A percentile compares a stretch with the other conserved stretches of the same genome.
These are phyloP conservation scores for Botrytis fragariae DNA, from an alignment of 2,329 filamentous ascomycete species.

Conservation along the genomic window DNA sequence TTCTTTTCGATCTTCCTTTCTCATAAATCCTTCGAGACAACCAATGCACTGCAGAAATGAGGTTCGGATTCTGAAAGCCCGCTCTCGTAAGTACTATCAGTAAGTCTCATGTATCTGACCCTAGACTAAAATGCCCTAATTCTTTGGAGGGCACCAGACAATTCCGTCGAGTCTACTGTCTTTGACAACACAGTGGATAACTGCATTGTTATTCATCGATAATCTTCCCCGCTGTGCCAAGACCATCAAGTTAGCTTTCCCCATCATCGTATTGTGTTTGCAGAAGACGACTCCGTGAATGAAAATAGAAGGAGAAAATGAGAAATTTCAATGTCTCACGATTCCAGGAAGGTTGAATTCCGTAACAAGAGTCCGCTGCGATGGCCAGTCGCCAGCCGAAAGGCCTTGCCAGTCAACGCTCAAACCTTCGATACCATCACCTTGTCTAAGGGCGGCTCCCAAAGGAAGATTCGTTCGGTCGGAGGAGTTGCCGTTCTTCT, in stretches of 20 bases:
- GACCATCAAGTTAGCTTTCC: not conserved
- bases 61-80: not conserved
- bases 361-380: not conserved
- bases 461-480: not conserved
- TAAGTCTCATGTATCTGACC: not conserved
- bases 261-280: not conserved
- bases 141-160: not conserved
- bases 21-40: not conserved
- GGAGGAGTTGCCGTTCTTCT: not conserved
- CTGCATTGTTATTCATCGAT: not conserved
- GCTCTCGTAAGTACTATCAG: not conserved
- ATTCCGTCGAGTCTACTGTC: not conserved
- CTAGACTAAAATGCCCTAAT: not conserved
- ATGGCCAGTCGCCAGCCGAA: not conserved
- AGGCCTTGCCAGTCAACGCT: not conserved
- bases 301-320: not conserved
- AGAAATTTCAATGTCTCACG: not conserved
- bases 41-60: not conserved
- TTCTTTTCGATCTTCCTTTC: not conserved
- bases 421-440: conserved; percentile 8
- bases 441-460: not conserved
- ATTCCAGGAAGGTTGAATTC: not conserved
- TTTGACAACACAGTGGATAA: not conserved
- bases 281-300: not conserved
- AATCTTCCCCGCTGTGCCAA: not conserved